These are phyloP conservation scores for Dryadomyces quercus-mongolicae DNA, from an alignment of 2,329 filamentous ascomycete genomes.

Conservation along the genomic window DNA sequence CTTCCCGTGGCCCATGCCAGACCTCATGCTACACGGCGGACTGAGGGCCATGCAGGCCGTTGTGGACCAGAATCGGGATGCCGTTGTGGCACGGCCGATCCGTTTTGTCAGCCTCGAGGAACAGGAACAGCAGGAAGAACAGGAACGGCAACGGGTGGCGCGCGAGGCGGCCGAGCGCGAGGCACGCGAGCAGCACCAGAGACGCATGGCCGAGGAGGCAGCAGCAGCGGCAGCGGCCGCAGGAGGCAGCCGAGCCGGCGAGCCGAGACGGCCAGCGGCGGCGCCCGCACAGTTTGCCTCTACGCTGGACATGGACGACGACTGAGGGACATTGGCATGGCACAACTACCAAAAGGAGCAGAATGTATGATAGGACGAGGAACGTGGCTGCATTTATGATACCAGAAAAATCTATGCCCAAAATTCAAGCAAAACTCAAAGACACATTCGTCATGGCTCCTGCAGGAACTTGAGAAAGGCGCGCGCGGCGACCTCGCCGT, in stretches of 20 bases:
- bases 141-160: conserved; percentile 33
- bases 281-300: conserved; percentile 10
- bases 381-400: too few species aligned
- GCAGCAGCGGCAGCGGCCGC: conserved; percentile 25
- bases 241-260: not conserved
- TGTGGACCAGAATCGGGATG: not conserved
- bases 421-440: not conserved
- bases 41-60: conserved; percentile 53
- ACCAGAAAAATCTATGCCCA: not conserved
- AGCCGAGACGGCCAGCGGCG: not conserved
- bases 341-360: not conserved
- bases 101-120: conserved; percentile 26
- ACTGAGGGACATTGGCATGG: conserved; percentile 1
- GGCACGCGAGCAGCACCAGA: conserved; percentile 32
- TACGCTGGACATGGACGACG: conserved; percentile 13
- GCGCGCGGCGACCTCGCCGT: conserved; percentile 63
- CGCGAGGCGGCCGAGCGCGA: conserved; percentile 29
- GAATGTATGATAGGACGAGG: not conserved
- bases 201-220: conserved; percentile 27
- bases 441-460: conserved; percentile 34
- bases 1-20: conserved; percentile 64
- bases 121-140: conserved; percentile 37
- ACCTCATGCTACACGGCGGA: conserved; percentile 56
- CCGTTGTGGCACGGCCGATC: conserved; percentile 34
- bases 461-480: conserved; percentile 68